Base-by-base conservation (phyloP, 768 basidiomycete genomes). In the Pleurotus salmoneostramineus region DNA sequence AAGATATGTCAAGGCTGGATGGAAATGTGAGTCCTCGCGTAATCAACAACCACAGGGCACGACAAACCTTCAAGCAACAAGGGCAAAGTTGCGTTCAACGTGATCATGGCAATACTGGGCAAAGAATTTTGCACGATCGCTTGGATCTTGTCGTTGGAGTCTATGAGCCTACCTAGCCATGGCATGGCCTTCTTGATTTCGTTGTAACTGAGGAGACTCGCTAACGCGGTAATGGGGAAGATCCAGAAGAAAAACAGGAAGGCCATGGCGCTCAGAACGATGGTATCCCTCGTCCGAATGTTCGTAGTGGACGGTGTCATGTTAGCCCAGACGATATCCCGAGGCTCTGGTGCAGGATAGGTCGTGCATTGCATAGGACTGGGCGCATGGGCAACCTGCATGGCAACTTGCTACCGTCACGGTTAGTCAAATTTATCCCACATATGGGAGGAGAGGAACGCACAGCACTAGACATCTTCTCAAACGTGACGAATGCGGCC, bases 291-390 rank as follows among this genome's bases (percentile, higher is more conserved):
- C 3, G 84, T 77, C 47, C 83, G 78, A 14, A 85, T 75, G 35
- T 83, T 74, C 12, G 78, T 66, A 0, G 76, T 74, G 0, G 91
- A 82, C 17, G 88, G 83, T 1, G 86, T 77, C 75, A 98, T 89
- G 63, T 94, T 95, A 33, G 87, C 78, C 97, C 97, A 99, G 15
- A 98, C 84, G 57, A 98, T 91, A 69, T 98, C 96, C 49, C 96
- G 84, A 7, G 96, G 95, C 68, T 98, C 95, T 0, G 96, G 96
- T 0, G 96, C 95, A 15, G 84, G 82, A 58, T 77, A 81, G 8
- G 92, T 95, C 34, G 78, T 78, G 52, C 82, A 80, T 68, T 85
- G 81, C 54, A 78, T 79, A 12, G 88, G 88, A 54, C 79, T 79
- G 0, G 89, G 80, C 0, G 88, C 82, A 64, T 94, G 90, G 0